phyloP scores from a whole-genome alignment of 2,329 filamentous ascomycete species.

The Colletotrichum sp. region DNA sequence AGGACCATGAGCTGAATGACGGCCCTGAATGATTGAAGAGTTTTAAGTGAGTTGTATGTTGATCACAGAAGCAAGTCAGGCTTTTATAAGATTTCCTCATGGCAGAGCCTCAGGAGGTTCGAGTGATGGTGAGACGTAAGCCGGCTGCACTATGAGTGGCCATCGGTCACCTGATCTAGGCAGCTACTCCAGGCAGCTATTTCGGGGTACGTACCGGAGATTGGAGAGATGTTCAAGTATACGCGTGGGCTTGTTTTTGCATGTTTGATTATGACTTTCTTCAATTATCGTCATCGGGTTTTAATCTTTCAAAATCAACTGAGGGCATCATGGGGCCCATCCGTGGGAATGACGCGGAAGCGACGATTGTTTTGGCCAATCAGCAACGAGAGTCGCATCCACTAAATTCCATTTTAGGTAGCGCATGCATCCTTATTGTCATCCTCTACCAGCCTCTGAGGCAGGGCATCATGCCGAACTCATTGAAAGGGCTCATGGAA shows the following conservation, averaged over 20 bases:
- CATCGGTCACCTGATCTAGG: not conserved
- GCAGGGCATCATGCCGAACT: accelerated
- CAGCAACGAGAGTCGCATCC: not conserved
- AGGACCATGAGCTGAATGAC: accelerated
- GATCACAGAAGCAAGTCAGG: not conserved
- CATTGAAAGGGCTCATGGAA: accelerated
- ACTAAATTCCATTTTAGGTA: not conserved
- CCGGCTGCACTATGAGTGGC: not conserved
- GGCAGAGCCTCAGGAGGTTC: not conserved
- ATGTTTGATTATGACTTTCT: not conserved
- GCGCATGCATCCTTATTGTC: not conserved
- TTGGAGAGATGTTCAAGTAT: not conserved
- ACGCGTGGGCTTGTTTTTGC: accelerated
- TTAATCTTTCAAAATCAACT: not conserved
- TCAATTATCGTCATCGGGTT: not conserved
- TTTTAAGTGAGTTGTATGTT: accelerated
- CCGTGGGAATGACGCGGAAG: not conserved
- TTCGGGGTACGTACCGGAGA: not conserved
- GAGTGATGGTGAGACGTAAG: not conserved
- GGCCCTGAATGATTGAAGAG: not conserved
- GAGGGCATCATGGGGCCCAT: not conserved
- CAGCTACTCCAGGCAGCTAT: not conserved
- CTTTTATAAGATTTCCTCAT: not conserved
- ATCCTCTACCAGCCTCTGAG: not conserved
- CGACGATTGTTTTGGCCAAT: not conserved